A percentile compares a stretch with the other conserved stretches of the same genome.
These are phyloP conservation scores for Rhodosporidiobolus odoratus DNA, from an alignment of 768 basidiomycete species.

Conservation along the genomic window DNA sequence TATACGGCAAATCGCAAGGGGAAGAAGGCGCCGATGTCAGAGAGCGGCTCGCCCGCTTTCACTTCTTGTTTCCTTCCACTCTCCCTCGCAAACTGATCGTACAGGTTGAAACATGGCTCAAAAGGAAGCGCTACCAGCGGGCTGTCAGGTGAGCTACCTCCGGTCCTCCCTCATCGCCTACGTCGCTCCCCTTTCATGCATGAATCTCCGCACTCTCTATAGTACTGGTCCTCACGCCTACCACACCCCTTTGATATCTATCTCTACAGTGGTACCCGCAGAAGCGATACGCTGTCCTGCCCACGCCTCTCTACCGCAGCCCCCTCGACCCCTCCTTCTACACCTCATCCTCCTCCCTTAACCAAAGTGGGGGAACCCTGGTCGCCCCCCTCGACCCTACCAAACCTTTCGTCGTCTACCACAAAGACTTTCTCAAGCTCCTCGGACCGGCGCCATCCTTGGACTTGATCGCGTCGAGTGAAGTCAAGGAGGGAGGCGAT, in stretches of 20 bases:
- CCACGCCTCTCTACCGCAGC: not conserved
- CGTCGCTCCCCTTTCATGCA: too few species aligned
- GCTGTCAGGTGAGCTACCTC: not conserved
- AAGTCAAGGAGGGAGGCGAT: constrained; percentile 47
- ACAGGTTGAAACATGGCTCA: not conserved
- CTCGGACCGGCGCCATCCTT: constrained; percentile 60
- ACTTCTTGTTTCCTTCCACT: not conserved
- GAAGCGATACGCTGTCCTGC: constrained; percentile 10
- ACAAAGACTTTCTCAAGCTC: constrained; percentile 57
- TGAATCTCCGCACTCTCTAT: too few species aligned
- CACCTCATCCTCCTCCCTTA: not conserved
- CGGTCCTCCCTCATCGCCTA: not conserved
- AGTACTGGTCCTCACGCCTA: not conserved
- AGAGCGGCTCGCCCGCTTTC: not conserved
- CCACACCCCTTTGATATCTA: not conserved
- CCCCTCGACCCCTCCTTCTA: not conserved
- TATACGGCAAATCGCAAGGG: too few species aligned
- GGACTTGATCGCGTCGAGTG: constrained; percentile 57
- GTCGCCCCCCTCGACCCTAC: constrained; percentile 58
- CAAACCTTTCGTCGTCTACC: constrained; percentile 59
- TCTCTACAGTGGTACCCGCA: constrained; percentile 3
- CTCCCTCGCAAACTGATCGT: not conserved
- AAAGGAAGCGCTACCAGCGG: not conserved
- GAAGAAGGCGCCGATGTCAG: not conserved
- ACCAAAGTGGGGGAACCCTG: constrained; percentile 36